Evolutionary conservation across 2,329 filamentous ascomycete genomes (phyloP).

Genomic region (Sphaerulina populicola): DNA sequence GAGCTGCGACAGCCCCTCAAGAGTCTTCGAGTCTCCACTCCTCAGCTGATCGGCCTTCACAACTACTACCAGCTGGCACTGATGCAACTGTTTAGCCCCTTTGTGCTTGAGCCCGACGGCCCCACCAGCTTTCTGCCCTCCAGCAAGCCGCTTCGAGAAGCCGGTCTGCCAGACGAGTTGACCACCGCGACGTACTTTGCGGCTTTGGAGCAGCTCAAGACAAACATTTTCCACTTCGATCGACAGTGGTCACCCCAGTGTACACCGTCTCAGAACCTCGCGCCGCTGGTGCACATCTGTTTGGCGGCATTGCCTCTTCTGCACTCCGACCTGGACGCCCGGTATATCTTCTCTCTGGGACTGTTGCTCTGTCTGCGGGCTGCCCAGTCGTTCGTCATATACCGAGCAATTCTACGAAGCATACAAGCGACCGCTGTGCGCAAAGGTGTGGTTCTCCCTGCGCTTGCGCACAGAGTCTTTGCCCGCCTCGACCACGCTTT

Average conservation of each 20-base stretch:
- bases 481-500: background rate
- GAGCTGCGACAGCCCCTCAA: background rate
- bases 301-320: background rate
- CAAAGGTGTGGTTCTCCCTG: background rate
- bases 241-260: background rate
- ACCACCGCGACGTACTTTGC: background rate
- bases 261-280: background rate
- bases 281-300: background rate
- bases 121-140: background rate
- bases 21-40: background rate
- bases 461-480: background rate
- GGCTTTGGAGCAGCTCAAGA: background rate
- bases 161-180: background rate
- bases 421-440: background rate
- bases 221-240: background rate
- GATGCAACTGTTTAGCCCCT: background rate
- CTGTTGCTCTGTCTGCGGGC: background rate
- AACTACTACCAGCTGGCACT: constrained; percentile 3
- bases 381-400: background rate
- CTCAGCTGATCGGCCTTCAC: background rate
- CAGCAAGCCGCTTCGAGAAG: background rate
- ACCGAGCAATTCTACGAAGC: background rate
- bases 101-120: background rate
- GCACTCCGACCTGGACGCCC: background rate
- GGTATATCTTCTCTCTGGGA: background rate